These are phyloP conservation scores for Mucor lusitanicus DNA, from an alignment of 371 early-diverging fungal species.

Conservation along the genomic window DNA sequence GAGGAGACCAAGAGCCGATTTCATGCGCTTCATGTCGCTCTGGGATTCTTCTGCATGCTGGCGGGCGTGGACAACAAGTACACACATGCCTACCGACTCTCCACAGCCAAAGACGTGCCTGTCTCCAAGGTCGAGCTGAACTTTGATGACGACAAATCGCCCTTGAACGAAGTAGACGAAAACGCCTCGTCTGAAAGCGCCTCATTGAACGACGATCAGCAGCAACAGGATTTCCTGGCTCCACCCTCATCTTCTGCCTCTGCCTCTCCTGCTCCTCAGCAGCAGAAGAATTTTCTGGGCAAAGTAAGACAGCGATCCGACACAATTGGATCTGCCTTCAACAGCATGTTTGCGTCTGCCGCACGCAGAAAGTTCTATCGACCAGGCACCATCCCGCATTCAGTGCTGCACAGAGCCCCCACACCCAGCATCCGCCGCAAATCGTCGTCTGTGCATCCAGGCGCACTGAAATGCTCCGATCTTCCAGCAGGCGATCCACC, in stretches of 20 bases:
- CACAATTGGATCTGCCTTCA: slow-evolving; percentile 36
- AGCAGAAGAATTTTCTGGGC: background rate
- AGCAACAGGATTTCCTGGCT: background rate
- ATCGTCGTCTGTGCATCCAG: slow-evolving; percentile 30
- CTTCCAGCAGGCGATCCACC: slow-evolving; percentile 29
- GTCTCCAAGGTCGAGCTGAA: slow-evolving; percentile 2
- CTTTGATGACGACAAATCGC: slow-evolving; percentile 12
- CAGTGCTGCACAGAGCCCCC: slow-evolving; percentile 40
- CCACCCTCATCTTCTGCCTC: too few relatives aligned
- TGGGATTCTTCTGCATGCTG: slow-evolving; percentile 37
- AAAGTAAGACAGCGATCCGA: slow-evolving; percentile 29
- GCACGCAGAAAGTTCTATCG: slow-evolving; percentile 31
- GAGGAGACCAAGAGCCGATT: slow-evolving; percentile 24
- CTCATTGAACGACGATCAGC: background rate
- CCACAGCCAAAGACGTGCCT: slow-evolving; percentile 20
- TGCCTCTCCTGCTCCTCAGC: too few relatives aligned
- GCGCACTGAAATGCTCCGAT: slow-evolving; percentile 26
- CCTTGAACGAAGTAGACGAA: slow-evolving; percentile 15
- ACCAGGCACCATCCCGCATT: slow-evolving; percentile 45
- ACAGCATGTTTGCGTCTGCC: slow-evolving; percentile 24
- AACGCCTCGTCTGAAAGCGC: background rate
- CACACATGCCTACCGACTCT: slow-evolving; percentile 20
- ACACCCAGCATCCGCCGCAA: slow-evolving; percentile 20
- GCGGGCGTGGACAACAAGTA: slow-evolving; percentile 29
- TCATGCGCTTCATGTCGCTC: slow-evolving; percentile 24